Base-by-base conservation (phyloP, 768 basidiomycete species). In the Kwoniella dejecticola region DNA sequence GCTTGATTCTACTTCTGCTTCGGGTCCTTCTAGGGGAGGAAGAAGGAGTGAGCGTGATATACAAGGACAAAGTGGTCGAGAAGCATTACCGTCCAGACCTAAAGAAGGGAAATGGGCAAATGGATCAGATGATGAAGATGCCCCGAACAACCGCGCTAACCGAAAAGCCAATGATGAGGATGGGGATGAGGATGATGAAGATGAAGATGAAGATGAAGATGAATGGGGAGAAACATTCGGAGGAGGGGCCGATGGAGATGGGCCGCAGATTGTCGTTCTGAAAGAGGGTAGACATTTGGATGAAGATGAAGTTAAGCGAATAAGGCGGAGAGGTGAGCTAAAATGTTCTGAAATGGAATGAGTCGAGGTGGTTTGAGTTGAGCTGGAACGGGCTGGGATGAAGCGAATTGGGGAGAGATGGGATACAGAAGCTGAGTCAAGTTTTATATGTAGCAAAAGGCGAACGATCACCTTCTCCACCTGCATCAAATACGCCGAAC, bases 211-310 rank as follows among this genome's bases (percentile, higher is more conserved):
- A 50, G 89, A 88, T 66, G 88, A 84, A 12, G 86, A 87, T 52
- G 89, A 90, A 59, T 87, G 86, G 60, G 77, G 74, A 38, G 70
- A 71, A 21, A 58, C 56, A 21, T 71, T 56, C 54, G 77, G 76
- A 13, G 78, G 78, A n/a, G 70, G 72, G 11, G 84, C 76, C 0
- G 91, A 92, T 69, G 41, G 17, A 13, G 92, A 94, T 77, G 87
- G 84, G 67, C 92, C 92, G 2, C 89, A 90, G 73, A 86, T 96
- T 7, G 90, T 96, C 2, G 92, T 95, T 8, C 76, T 96, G 66
- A 90, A 85, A 72, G 85, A 88, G 67, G 92, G 93, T 26, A 94
- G 90, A 75, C 93, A 96, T 81, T 82, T 96, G 42, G 85, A 85
- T 1, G 87, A 84, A 64, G 80, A 83, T 56, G 90, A 95, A 70